Base-by-base conservation (phyloP, 805 yeast species). In the Candida golubevii region DNA sequence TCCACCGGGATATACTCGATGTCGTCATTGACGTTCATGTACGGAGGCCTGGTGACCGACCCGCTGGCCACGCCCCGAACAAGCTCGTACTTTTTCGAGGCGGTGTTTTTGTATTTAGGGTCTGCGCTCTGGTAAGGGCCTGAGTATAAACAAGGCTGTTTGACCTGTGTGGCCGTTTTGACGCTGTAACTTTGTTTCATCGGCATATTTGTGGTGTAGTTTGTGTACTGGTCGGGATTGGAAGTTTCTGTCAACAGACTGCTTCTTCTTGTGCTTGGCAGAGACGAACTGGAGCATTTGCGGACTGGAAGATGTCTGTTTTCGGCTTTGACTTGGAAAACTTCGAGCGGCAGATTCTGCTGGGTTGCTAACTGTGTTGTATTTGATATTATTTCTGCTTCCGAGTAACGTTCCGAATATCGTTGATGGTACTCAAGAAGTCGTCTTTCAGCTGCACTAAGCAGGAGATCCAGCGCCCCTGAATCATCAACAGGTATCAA, bases 21-120 rank as follows among this genome's bases (percentile, higher is more conserved):
- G 54, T 44, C 60, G 46, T 34, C 50, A 55, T 32, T 49, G 9
- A 63, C 54, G 7, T 66, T 50, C 27, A 63, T 59, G 48, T 70
- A 74, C 23, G 84, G 84, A 2, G 84, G 83, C 43, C 75, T 69
- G 1, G 81, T 74, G 11, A 72, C 65, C 10, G 36, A 14, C 0
- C 84, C 83, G 15, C 85, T 84, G 3, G 82, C 78, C 7, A 78
- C 63, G 11, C 85, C 85, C 48, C 85, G 65, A 7, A 78, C 67
- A 5, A 80, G 72, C 31, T 75, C 67, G 51, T 66, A 76, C 30
- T 65, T 48, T 26, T 33, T 41, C 4, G 46, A 38, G 11, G 13
- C 34, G 29, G 13, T 33, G 11, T 12, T 14, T 4, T 33, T 27
- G 41, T 45, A 38, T 18, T 44, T 44, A 6, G 40, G 42, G 12